A percentile compares a stretch with the other conserved stretches of the same genome.
These are phyloP conservation scores for Nakaseomyces bracarensis DNA, from an alignment of 1,139 yeast species.

Conservation along the genomic window DNA sequence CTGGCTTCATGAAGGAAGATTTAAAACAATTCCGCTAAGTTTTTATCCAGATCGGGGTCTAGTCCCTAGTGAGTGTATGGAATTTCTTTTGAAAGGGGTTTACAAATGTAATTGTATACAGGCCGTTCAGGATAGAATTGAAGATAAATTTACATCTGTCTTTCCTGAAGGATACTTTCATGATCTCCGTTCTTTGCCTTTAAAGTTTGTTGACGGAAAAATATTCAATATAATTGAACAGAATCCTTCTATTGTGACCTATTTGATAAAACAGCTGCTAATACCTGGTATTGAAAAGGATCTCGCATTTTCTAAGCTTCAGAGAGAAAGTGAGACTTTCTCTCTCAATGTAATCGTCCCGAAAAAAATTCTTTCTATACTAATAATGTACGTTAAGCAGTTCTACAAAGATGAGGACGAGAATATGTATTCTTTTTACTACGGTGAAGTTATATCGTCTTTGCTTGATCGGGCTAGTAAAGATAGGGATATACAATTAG, in stretches of 20 bases:
- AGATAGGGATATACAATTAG: neutral
- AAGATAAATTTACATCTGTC: constrained; percentile 8
- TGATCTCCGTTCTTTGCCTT: constrained; percentile 13
- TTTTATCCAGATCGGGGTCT: constrained; percentile 30
- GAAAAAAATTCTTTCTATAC: neutral
- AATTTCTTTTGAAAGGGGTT: constrained; percentile 29
- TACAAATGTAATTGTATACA: constrained; percentile 28
- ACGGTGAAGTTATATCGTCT: neutral
- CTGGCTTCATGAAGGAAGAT: constrained; percentile 27
- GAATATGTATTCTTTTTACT: neutral
- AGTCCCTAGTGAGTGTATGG: constrained; percentile 32
- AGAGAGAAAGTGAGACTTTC: too few species aligned
- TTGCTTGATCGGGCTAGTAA: neutral
- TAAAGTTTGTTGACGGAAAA: constrained; percentile 14
- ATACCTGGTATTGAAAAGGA: neutral
- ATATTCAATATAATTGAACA: constrained; percentile 9
- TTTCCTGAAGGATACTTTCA: constrained; percentile 17
- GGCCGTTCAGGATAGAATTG: constrained; percentile 17
- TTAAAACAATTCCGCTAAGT: constrained; percentile 27
- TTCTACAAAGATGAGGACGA: neutral
- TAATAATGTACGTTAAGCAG: neutral
- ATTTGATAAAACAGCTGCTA: constrained; percentile 13
- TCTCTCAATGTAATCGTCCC: neutral
- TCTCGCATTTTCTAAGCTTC: neutral
- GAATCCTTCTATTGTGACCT: constrained; percentile 18